These are phyloP conservation scores for Trichoderma oligosporum DNA, from an alignment of 2,329 filamentous ascomycete genomes.

Conservation along the genomic window DNA sequence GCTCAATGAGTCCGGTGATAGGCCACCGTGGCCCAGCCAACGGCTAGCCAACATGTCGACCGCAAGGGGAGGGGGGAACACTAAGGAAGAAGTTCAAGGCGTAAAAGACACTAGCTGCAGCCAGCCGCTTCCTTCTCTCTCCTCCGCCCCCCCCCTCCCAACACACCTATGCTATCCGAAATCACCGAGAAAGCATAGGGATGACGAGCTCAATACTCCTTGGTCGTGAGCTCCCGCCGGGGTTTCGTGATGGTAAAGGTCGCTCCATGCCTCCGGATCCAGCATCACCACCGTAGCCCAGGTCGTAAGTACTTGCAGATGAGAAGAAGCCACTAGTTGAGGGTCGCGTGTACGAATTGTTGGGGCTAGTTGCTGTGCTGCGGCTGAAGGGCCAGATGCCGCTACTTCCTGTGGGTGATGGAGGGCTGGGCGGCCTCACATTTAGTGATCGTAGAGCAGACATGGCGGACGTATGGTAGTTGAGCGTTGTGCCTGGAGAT, in stretches of 20 bases:
- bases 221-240: conserved; percentile 52
- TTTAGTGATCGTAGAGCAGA: conserved; percentile 54
- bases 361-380: conserved; percentile 50
- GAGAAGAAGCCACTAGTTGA: conserved; percentile 42
- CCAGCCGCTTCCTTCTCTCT: not conserved
- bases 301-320: conserved; percentile 48
- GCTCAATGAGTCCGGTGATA: conserved; percentile 10
- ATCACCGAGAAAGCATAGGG: conserved; percentile 51
- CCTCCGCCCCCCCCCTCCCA: not conserved
- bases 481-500: conserved; percentile 38
- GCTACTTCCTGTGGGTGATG: conserved; percentile 47
- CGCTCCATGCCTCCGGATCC: conserved; percentile 44
- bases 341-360: conserved; percentile 45
- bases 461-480: conserved; percentile 49
- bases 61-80: conserved; percentile 1
- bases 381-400: conserved; percentile 53
- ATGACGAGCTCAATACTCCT: conserved; percentile 63
- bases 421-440: conserved; percentile 52
- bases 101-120: not conserved
- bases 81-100: conserved; percentile 6
- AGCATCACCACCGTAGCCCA: conserved; percentile 34
- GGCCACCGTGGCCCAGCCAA: not conserved
- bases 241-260: conserved; percentile 54
- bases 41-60: conserved; percentile 9
- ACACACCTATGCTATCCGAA: conserved; percentile 1